Conservation (phyloP, 73 alveolate species). For the Paramecium biaurelia region DNA sequence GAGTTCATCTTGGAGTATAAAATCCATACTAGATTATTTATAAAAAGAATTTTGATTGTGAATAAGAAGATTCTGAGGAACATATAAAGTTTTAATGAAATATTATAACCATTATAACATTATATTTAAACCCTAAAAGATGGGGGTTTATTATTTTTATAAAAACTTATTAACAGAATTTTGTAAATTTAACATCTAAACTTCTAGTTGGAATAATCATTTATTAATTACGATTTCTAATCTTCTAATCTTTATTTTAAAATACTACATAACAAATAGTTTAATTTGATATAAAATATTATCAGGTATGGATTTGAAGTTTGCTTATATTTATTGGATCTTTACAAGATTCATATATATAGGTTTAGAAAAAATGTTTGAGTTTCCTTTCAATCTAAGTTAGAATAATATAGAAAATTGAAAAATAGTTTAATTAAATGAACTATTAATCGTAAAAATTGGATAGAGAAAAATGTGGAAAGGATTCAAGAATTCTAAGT, state of each 20-base stretch:
- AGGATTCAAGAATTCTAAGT: conserved; percentile 4
- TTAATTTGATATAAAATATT: not conserved
- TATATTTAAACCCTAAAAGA: not conserved
- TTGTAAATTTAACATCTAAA: not conserved
- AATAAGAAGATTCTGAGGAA: not conserved
- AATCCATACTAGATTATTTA: conserved; percentile 13
- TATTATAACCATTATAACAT: not conserved
- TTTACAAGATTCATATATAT: not conserved
- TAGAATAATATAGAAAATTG: not conserved
- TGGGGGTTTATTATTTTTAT: not conserved
- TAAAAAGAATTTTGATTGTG: not conserved
- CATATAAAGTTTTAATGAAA: not conserved
- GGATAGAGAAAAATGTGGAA: conserved; percentile 32
- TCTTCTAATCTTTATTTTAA: not conserved
- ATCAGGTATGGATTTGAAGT: not conserved
- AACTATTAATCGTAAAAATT: conserved; percentile 21
- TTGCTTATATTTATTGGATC: not conserved
- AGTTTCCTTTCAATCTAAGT: not conserved
- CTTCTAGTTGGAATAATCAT: not conserved
- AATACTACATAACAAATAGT: not conserved
- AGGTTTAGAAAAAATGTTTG: not conserved
- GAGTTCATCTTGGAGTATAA: conserved; percentile 34
- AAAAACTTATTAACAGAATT: not conserved
- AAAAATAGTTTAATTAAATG: not conserved
- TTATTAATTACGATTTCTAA: not conserved